phyloP scores from a whole-genome alignment of 257 asterid species.

The Solanum lignicaule region DNA sequence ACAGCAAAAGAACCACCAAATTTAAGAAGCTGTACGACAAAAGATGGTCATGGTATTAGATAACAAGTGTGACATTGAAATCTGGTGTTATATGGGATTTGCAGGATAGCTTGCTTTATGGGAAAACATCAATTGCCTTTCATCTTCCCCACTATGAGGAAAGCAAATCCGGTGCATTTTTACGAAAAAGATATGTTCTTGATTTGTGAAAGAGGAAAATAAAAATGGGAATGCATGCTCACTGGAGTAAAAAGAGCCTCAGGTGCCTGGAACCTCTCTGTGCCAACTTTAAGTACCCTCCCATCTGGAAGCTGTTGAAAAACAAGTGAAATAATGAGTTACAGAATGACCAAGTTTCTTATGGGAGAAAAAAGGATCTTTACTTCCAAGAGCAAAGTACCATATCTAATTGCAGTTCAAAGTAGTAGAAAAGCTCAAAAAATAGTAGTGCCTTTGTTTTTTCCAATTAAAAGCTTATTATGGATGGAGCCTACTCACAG shows the following conservation, averaged over 20 bases:
- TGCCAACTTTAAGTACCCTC: slow-evolving; percentile 90
- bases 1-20: not conserved
- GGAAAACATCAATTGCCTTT: not conserved
- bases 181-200: not conserved
- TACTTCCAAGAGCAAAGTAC: not conserved
- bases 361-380: not conserved
- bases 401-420: not conserved
- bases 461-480: not conserved
- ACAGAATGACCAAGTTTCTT: not conserved
- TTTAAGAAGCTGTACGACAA: not conserved
- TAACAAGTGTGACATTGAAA: not conserved
- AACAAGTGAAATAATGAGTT: not conserved
- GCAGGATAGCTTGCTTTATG: not conserved
- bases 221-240: slow-evolving; percentile 17
- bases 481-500: slow-evolving; percentile 48
- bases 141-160: not conserved
- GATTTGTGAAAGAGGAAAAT: not conserved
- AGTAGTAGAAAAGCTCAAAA: not conserved
- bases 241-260: slow-evolving; percentile 98
- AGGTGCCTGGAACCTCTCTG: slow-evolving; percentile 96
- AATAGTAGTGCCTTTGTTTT: not conserved
- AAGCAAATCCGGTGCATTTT: not conserved
- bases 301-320: slow-evolving; percentile 89
- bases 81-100: not conserved
- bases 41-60: not conserved